Base-by-base conservation (phyloP, 1,139 yeast species). In the Saccharomyces uvarum region DNA sequence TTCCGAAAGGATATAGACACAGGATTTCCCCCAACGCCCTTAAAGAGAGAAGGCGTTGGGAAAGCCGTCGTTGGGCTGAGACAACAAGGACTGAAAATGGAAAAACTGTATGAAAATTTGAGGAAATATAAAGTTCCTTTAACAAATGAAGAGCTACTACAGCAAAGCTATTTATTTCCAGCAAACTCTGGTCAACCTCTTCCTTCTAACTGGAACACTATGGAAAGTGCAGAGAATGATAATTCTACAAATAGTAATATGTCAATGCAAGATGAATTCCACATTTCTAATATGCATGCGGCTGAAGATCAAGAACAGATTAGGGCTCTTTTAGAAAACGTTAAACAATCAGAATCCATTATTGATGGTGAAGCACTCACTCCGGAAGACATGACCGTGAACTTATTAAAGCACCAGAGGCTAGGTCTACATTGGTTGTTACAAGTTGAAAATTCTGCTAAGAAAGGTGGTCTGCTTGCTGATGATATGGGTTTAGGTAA, bases 401-500 rank as follows among this genome's bases (percentile, higher is more conserved):
- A 79, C 47, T 73, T 89, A 27, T 72, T 90, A 68, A 88, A 84
- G 60, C 98, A 93, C 73, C 99, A 93, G 71, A 77, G 89, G 54
- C 75, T 85, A 57, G 98, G 98, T 0, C 75, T 93, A 29, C 78
- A 84, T 2, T 93, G 98, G 98, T 73, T 93, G 61, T 64, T 79
- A 49, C 73, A 82, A 52, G 83, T 80, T 77, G 97, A 89, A 63
- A 72, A 75, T n/a, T 76, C 84, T 42, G 66, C 67, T 47, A 76
- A 74, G 52, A 78, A 77, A 58, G 97, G 97, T 28, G 96, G 97
- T 2, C 78, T 90, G 31, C 72, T 90, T 46, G 96, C 96, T 0
- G 97, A 90, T 72, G 97, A 88, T 73, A 90, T 90, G 97, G 97
- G 97, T 32, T 74, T 90, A 32, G 97, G 97, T 57, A 91, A 90